Conservation (phyloP, 768 basidiomycete species). For the Amanita molliuscula region DNA sequence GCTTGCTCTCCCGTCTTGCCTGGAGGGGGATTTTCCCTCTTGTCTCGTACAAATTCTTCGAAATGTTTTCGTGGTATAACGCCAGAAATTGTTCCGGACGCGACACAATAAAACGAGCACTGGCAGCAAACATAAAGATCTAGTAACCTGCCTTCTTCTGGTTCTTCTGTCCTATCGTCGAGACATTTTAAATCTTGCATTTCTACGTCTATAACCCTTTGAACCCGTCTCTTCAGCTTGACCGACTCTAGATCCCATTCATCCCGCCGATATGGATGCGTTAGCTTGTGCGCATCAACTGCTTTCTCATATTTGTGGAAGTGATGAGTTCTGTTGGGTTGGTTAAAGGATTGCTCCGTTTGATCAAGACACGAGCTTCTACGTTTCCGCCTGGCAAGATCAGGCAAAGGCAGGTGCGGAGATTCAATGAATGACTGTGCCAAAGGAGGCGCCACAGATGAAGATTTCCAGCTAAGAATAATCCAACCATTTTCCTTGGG, state of each 20-base stretch:
- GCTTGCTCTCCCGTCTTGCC: slow-evolving; percentile 47
- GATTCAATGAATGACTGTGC: slow-evolving; percentile 39
- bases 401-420: slow-evolving; percentile 39
- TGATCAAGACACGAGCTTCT: slow-evolving; percentile 43
- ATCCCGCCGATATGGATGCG: slow-evolving; percentile 45
- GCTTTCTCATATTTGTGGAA: slow-evolving; percentile 69
- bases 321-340: slow-evolving; percentile 63
- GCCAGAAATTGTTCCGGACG: slow-evolving; percentile 61
- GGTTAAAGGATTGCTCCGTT: slow-evolving; percentile 32
- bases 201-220: slow-evolving; percentile 19
- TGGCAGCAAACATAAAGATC: slow-evolving; percentile 83
- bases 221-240: slow-evolving; percentile 42
- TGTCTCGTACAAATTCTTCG: slow-evolving; percentile 57
- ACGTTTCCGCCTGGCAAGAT: slow-evolving; percentile 38
- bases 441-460: slow-evolving; percentile 50
- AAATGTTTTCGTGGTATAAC: slow-evolving; percentile 54
- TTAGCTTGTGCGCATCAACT: slow-evolving; percentile 58
- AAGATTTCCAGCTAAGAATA: slow-evolving; percentile 59
- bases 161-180: slow-evolving; percentile 28
- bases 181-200: slow-evolving; percentile 12
- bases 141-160: slow-evolving; percentile 43
- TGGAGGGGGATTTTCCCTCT: slow-evolving; percentile 41
- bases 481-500: slow-evolving; percentile 79
- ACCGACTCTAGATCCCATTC: slow-evolving; percentile 48
- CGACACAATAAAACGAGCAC: slow-evolving; percentile 66